Base-by-base conservation (phyloP, 768 basidiomycete species). In the Lactarius akahatsu region DNA sequence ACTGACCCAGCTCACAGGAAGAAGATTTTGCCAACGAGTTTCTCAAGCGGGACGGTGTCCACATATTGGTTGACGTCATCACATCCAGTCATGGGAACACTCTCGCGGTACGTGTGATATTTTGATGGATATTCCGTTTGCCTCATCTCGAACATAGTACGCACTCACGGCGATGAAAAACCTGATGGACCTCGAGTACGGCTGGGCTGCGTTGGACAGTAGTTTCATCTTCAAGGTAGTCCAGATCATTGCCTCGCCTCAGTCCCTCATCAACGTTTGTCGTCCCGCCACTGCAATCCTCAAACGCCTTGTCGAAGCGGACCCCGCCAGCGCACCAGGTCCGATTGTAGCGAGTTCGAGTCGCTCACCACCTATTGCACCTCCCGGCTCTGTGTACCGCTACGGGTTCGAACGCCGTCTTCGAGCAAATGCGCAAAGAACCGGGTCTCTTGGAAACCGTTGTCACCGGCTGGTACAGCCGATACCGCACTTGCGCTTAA, bases 241-340 rank as follows among this genome's bases (percentile, higher is more conserved):
- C 18, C 85, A 88, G 72, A 89, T 91, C 70, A 80, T 93, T 30
- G 86, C 91, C 0, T 90, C 91, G 0, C 80, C 89, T 0, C 81
- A 83, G 45, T 90, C 90, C 13, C 83, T 88, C 20, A 88, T 96
- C 80, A 97, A 97, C 68, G 92, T 96, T 65, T 92, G 91, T 72
- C 88, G 94, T 6, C 95, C 94, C 40, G 94, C 94, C 1, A 94
- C 92, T 52, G 87, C 91, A 40, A 95, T 96, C 63, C 81, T 96
- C 68, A 92, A 93, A 77, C 90, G 89, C 69, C 84, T 96, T 26
- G 93, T 94, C 16, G 92, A 94, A 75, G 92, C 92, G 10, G 91
- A 92, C 72, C 89, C 92, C 20, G 77, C 82, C 70, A 87, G 79
- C 66, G 85, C 86, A 20, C 85, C 90, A 1, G 86, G 86, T 20